Conservation (phyloP, 768 basidiomycete species). For the Obba rivulosa region DNA sequence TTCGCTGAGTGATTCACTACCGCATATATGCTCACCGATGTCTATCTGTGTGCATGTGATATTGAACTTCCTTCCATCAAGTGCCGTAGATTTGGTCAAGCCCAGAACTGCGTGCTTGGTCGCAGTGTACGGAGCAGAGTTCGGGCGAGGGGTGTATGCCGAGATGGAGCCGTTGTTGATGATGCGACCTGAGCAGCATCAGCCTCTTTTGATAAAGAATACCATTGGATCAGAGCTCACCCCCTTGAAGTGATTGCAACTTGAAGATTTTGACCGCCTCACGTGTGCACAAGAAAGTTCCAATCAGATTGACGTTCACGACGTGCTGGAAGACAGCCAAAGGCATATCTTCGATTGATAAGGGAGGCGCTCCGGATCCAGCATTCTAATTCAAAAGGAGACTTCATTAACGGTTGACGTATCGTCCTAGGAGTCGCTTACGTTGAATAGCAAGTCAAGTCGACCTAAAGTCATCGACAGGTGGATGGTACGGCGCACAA, state of each 20-base stretch:
- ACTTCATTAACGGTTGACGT: too few relatives aligned
- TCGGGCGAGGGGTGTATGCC: conserved; percentile 64
- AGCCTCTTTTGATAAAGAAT: too few relatives aligned
- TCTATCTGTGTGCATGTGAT: conserved; percentile 82
- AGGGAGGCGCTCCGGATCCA: conserved; percentile 45
- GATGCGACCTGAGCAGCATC: conserved; percentile 48
- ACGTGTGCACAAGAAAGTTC: conserved; percentile 68
- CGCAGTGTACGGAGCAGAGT: conserved; percentile 58
- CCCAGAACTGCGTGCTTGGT: conserved; percentile 80
- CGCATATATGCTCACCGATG: conserved; percentile 69
- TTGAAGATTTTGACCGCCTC: conserved; percentile 75
- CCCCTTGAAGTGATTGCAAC: conserved; percentile 62
- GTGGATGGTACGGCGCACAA: too few relatives aligned
- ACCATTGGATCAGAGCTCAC: conserved; percentile 24
- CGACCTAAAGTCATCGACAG: conserved; percentile 44
- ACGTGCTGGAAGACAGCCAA: conserved; percentile 59
- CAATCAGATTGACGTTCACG: conserved; percentile 66
- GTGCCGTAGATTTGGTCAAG: conserved; percentile 65
- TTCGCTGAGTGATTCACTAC: neutral
- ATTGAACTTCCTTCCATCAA: conserved; percentile 68
- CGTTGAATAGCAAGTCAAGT: conserved; percentile 78
- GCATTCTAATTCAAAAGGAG: conserved; percentile 53
- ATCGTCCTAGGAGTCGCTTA: conserved; percentile 25
- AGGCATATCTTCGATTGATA: conserved; percentile 54
- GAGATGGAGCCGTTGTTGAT: conserved; percentile 86